Evolutionary conservation across 768 basidiomycete species (phyloP).

Genomic region (Mycena venus): DNA sequence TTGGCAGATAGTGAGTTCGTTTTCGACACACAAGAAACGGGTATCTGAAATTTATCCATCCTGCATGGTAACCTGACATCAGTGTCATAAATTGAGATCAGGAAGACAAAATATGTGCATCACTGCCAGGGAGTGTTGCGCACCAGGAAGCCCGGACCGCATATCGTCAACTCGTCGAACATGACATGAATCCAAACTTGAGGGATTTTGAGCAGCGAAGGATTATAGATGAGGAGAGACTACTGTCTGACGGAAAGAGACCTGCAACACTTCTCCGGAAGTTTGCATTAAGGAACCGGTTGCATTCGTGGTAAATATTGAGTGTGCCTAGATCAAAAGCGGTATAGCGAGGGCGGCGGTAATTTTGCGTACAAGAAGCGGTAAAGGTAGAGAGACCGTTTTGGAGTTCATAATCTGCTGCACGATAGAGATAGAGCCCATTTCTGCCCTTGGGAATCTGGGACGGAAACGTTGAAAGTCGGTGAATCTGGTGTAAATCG

Average conservation of each 20-base stretch:
- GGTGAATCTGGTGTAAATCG: too few relatives aligned
- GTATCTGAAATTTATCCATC: neutral
- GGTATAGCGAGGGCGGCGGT: too few relatives aligned
- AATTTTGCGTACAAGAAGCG: too few relatives aligned
- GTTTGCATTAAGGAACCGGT: neutral
- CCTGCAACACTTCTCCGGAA: neutral
- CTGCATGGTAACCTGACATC: neutral
- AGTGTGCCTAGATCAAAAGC: neutral
- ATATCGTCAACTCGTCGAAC: neutral
- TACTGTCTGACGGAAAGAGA: neutral
- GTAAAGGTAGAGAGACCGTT: neutral
- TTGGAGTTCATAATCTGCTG: neutral
- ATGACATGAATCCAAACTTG: neutral
- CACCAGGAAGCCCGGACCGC: neutral
- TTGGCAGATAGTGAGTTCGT: too few relatives aligned
- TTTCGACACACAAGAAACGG: neutral
- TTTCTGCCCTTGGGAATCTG: too few relatives aligned
- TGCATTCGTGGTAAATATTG: neutral
- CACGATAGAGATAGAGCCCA: too few relatives aligned
- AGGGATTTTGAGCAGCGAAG: neutral
- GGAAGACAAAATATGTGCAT: too few relatives aligned
- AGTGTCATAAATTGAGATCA: too few relatives aligned
- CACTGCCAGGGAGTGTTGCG: neutral
- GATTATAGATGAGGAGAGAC: neutral
- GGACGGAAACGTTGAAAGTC: too few relatives aligned